Base-by-base conservation (phyloP, 2,329 filamentous ascomycete genomes). In the Penicillium oxalicum region DNA sequence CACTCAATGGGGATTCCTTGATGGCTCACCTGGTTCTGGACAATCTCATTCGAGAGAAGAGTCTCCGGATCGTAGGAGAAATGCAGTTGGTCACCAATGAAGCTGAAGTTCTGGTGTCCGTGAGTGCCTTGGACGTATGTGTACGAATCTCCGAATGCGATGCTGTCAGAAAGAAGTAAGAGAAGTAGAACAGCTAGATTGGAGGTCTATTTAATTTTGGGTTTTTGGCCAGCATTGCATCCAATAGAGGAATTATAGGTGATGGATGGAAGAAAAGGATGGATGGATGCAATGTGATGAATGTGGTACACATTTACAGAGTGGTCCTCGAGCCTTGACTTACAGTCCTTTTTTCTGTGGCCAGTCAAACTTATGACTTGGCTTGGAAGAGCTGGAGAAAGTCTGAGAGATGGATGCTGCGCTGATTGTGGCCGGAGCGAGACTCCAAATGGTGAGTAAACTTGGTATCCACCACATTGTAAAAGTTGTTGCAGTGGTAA, bases 71-170 rank as follows among this genome's bases (percentile, higher is more conserved):
- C 70, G 55, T 74, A 80, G 26, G 68, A 62, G 29, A 74, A 70
- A 48, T 77, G 66, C n/a, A 75, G 63, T 40, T 70, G 67, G 52
- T 77, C 74, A n/a, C 76, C 76, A 40, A 81, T 79, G 62, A 79
- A 81, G 47, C 73, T 77, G 55, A 68, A 79, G 50, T 78, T 76
- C 45, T 72, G 64, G 29, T 66, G 71, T 3, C 77, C 77, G n/a
- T 70, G 60, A 0, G 73, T 75, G 8, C 78, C 78, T 65, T 80
- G 77, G 0, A 79, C 70, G 47, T 72, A 81, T 1, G 76, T 65
- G 25, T 65, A 67, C 5, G 63, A 66, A 44, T 66, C 64, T 13
- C 63, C 64, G 36, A 64, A 65, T 43, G 63, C 58, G 18, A 66
- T 53, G 9, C 62, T 63, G 38, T 18, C 18, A 18, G 18, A 18